These are phyloP conservation scores for Saururus chinensis DNA, from an alignment of 164 flowering plant genomes.

Conservation along the genomic window DNA sequence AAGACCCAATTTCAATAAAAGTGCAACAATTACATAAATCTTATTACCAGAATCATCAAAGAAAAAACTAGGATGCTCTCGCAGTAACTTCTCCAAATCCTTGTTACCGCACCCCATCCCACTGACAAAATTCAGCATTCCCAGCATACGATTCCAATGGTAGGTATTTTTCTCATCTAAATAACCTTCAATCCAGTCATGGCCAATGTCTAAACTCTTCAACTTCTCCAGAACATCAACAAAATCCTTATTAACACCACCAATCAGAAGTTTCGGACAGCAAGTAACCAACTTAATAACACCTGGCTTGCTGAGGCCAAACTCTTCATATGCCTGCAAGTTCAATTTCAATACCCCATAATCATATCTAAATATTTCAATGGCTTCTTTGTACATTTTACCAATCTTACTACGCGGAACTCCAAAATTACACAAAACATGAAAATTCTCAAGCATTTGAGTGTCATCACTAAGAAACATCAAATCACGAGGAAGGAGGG, in stretches of 20 bases:
- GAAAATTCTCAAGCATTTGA: slow-evolving; percentile 46
- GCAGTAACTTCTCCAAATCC: slow-evolving; percentile 26
- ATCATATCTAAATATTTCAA: slow-evolving; percentile 39
- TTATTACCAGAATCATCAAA: slow-evolving; percentile 44
- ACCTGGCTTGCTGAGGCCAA: slow-evolving; percentile 28
- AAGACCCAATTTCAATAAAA: slow-evolving; percentile 42
- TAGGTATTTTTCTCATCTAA: slow-evolving; percentile 26
- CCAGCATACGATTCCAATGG: slow-evolving; percentile 42
- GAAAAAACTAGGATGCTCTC: slow-evolving; percentile 35
- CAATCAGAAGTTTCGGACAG: slow-evolving; percentile 45
- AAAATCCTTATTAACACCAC: slow-evolving; percentile 28
- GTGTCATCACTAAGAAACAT: slow-evolving; percentile 55
- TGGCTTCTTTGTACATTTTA: slow-evolving; percentile 45
- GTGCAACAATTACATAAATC: slow-evolving; percentile 24
- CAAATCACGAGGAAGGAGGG: slow-evolving; percentile 41
- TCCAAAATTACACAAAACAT: slow-evolving; percentile 54
- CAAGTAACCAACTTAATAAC: slow-evolving; percentile 29
- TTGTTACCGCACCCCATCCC: slow-evolving; percentile 26
- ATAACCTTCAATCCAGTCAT: slow-evolving; percentile 31
- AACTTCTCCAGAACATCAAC: slow-evolving; percentile 27
- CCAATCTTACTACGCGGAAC: slow-evolving; percentile 48
- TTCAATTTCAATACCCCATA: slow-evolving; percentile 29
- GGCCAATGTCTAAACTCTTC: slow-evolving; percentile 28
- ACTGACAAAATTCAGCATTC: slow-evolving; percentile 22
- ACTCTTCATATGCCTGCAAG: slow-evolving; percentile 11